Percentiles rank a stretch among this genome's conserved stretches.
Conservation (phyloP, 345 rosid species). For the Jatropha curcas region DNA sequence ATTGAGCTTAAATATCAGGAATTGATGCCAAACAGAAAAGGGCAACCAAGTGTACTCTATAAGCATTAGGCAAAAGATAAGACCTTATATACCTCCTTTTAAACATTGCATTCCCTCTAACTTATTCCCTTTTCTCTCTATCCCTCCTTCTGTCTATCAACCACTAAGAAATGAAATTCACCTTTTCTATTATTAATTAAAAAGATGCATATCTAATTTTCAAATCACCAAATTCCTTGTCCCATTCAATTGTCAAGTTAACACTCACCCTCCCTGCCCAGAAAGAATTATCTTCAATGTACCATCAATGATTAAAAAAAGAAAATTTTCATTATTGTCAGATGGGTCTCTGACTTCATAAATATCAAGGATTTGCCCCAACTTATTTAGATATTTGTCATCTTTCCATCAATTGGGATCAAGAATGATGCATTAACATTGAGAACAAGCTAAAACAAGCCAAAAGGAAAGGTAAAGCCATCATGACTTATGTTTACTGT, state of each 20-base stretch:
- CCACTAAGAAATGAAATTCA: not conserved
- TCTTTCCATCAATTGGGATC: not conserved
- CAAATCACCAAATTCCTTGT: not conserved
- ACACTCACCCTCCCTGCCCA: not conserved
- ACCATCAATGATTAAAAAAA: too few relatives aligned
- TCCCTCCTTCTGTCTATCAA: not conserved
- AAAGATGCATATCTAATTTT: not conserved
- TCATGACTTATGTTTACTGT: not conserved
- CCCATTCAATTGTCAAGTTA: not conserved
- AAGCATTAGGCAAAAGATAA: not conserved
- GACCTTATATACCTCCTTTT: not conserved
- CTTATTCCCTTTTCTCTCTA: not conserved
- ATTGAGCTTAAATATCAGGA: slow-evolving; percentile 11
- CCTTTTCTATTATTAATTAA: not conserved
- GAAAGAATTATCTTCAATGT: not conserved
- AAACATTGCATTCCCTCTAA: not conserved
- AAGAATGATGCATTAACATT: not conserved
- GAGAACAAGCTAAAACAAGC: not conserved
- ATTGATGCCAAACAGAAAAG: not conserved
- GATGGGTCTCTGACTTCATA: not conserved
- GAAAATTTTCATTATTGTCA: too few relatives aligned
- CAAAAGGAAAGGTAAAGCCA: not conserved
- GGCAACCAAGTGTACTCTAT: not conserved
- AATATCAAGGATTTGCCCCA: not conserved
- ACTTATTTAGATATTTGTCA: too few relatives aligned